Base-by-base conservation (phyloP, 176 grass and related monocot genomes). In the Carex myosuroides region DNA sequence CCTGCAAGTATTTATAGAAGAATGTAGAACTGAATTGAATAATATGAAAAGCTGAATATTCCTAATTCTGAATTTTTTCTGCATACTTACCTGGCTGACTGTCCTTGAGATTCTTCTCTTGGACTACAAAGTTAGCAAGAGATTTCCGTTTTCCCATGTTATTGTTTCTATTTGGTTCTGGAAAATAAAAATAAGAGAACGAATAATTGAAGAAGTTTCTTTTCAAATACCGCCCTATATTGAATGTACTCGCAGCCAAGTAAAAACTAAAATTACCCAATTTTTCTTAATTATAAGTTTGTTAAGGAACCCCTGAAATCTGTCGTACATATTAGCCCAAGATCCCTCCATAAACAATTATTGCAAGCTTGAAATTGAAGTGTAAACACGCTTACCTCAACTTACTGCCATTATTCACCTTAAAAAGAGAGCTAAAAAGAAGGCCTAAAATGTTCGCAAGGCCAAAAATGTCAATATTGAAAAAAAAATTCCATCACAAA, bases 161-260 rank as follows among this genome's bases (percentile, higher is more conserved):
- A 90, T 79, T 68, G 80, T 76, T 81, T 95, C 89, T 89, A 97
- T 92, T 70, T 97, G 92, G 84, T 83, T 88, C 92, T 97, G 83
- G 80, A 35, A 81, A 89, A 77, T 2, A 84, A 86, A 50, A 16
- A 79, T 55, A 2, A 54, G 46, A 77, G 50, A 77, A 53, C 11
- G 56, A 29, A 14, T 55, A 17, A 77, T 55, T 54, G 3, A 35
- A 17, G 0, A 41, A 37, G 14, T 53, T 13, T 24, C 3, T 77
- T 55, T 30, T 13, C 24, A 30, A 55, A 55, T 75, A 75, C 50
- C 50, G 9, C 4, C 46, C 3, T 53, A 75, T 29, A 44, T 53
- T 75, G 10, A 53, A 26, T 14, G 12, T 24, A 53, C 42, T 44
- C 1, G 42, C 7, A 8, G 8, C 20, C 1, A 35, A 37, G 65